A percentile compares a stretch with the other conserved stretches of the same genome.
Conservation (phyloP, 2,329 filamentous ascomycete species). For the Talaromyces verruculosus region DNA sequence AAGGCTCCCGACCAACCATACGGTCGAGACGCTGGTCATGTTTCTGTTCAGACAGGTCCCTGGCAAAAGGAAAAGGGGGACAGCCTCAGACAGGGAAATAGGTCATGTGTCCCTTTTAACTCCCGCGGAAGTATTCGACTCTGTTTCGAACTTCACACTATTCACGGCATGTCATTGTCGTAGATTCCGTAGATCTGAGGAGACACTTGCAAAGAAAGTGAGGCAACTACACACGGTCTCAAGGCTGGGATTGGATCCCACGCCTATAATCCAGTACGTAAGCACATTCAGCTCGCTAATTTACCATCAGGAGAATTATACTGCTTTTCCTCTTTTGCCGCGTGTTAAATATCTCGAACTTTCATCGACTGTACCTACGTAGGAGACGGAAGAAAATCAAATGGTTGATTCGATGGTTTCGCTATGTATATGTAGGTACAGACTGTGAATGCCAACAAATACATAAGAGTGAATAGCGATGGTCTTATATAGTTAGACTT, state of each 20-base stretch:
- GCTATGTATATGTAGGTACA: not conserved
- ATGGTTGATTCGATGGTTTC: not conserved
- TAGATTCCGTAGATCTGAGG: not conserved
- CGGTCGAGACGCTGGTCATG: not conserved
- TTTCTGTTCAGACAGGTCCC: not conserved
- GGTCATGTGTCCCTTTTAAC: slow-evolving; percentile 1
- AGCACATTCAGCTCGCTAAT: not conserved
- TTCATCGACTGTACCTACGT: not conserved
- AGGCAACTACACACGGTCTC: not conserved
- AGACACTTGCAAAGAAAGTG: not conserved
- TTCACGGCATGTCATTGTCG: not conserved
- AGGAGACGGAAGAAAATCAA: not conserved
- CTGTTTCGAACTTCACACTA: not conserved
- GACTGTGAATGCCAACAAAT: slow-evolving; percentile 1
- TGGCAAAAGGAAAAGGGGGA: not conserved
- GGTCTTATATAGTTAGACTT: not conserved
- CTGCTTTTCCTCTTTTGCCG: not conserved
- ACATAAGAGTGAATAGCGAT: not conserved
- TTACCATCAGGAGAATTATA: not conserved
- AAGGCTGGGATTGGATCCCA: not conserved
- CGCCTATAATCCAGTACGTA: not conserved
- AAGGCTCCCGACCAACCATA: not conserved
- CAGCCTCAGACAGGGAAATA: not conserved
- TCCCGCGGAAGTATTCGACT: not conserved
- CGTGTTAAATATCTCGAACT: not conserved